Conservation (phyloP, 139 green algal species). For the Mesotaenium endlicherianum region DNA sequence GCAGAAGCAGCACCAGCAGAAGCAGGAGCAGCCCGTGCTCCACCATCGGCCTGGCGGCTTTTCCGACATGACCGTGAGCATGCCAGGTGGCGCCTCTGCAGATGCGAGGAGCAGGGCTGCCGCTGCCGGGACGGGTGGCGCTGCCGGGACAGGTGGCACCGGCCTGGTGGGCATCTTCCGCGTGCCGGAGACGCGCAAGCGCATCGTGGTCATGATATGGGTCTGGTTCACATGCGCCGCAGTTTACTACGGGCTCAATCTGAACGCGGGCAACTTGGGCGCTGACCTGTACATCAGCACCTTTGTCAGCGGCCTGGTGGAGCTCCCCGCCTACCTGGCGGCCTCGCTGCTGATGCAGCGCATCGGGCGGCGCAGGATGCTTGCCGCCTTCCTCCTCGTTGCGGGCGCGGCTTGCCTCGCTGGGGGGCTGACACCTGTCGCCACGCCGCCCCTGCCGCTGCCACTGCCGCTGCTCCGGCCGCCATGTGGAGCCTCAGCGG, state of each 20-base stretch:
- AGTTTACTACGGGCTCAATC: slow-evolving; percentile 6
- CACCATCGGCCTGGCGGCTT: no score
- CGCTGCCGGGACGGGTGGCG: neutral
- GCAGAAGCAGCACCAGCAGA: neutral
- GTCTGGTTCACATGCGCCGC: slow-evolving; percentile 1
- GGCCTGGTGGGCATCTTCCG: neutral
- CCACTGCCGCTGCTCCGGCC: no score
- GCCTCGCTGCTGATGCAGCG: slow-evolving; percentile 1
- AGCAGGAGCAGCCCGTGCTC: neutral
- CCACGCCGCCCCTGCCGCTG: no score
- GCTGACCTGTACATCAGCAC: slow-evolving; percentile 26
- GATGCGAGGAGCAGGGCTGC: neutral
- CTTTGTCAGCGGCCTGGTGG: slow-evolving; percentile 22
- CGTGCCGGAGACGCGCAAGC: neutral
- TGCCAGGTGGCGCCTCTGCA: no score
- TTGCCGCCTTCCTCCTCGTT: neutral
- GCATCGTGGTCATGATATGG: slow-evolving; percentile 4
- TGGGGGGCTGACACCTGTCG: neutral
- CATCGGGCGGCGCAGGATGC: neutral
- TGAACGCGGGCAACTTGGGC: slow-evolving; percentile 1
- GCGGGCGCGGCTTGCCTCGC: neutral
- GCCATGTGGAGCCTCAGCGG: no score
- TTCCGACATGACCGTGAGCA: no score
- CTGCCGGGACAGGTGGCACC: neutral
- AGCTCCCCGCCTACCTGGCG: neutral